Conservation (phyloP, 306 rosid genomes). For the Cicer arietinum region DNA sequence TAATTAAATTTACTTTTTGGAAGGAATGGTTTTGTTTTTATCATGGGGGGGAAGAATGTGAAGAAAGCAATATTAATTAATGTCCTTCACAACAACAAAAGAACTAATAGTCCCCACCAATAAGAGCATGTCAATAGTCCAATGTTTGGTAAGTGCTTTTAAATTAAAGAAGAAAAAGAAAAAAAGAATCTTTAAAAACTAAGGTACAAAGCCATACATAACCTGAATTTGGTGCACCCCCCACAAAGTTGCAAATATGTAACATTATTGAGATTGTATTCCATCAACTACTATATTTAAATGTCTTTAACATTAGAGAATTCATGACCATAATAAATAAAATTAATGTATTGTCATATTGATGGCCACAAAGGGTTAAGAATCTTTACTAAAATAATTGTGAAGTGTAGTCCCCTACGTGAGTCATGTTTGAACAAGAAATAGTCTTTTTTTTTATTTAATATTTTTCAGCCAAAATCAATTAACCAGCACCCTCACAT, state of each 20-base stretch:
- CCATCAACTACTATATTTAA: slow-evolving; percentile 54
- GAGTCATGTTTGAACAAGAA: slow-evolving; percentile 68
- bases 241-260: slow-evolving; percentile 54
- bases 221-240: slow-evolving; percentile 60
- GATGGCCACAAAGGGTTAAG: slow-evolving; percentile 47
- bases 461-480: slow-evolving; percentile 49
- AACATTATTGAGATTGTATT: slow-evolving; percentile 49
- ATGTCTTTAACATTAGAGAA: slow-evolving; percentile 50
- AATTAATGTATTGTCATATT: slow-evolving; percentile 52
- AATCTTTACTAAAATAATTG: slow-evolving; percentile 31
- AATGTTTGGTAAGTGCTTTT: slow-evolving; percentile 49
- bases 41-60: slow-evolving; percentile 56
- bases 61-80: slow-evolving; percentile 48
- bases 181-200: slow-evolving; percentile 52
- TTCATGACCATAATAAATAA: slow-evolving; percentile 38
- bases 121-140: slow-evolving; percentile 40
- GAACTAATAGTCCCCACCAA: slow-evolving; percentile 61
- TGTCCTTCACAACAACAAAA: slow-evolving; percentile 50
- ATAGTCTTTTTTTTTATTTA: slow-evolving; percentile 58
- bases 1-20: slow-evolving; percentile 32
- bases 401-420: slow-evolving; percentile 56
- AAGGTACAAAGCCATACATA: slow-evolving; percentile 53
- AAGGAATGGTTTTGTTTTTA: slow-evolving; percentile 49
- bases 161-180: slow-evolving; percentile 28
- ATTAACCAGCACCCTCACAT: slow-evolving; percentile 70